Evolutionary conservation across 257 asterid genomes (phyloP), one percentile per base, ranked within the genome.

Genomic region (Fraxinus cuspidata): DNA sequence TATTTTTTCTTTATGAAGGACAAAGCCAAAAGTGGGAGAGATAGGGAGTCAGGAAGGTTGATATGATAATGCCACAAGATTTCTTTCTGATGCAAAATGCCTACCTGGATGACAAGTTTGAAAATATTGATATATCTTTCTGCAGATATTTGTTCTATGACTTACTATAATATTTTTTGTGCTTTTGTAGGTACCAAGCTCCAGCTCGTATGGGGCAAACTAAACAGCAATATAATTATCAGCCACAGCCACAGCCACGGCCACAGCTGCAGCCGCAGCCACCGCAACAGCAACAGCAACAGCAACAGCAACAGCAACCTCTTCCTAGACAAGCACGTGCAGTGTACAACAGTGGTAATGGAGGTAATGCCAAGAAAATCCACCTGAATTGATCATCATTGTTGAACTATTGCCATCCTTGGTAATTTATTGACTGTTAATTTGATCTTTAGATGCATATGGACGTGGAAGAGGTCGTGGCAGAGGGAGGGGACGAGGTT

Each of bases 381-480:
- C 34, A 28, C 21, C 70, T 32, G 60, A 42, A 31, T 28, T 74
- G 25, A 44, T 5, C 47, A 64, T 77, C 13, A 21, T 58, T 40
- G 44, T 25, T 44, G 64, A 53, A 8, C 71, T 38, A 5, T 73
- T 71, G 79, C 38, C 38, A 0, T 67, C n/a, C 42, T 3, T 40
- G 7, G 32, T 47, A 70, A 70, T 32, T 77, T 38, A 47, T 37
- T n/a, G 47, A 12, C 51, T 79, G 16, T 16, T 31, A 15, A 60
- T 73, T 77, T 70, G 74, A 63, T 10, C 66, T 81, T 69, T 78
- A 95, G 99, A 90, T 82, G 73, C 92, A 67, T 90, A 92, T 85
- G 97, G 88, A 71, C 89, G 92, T 78, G 97, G 97, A 51, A 83
- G 96, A 44, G 97, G 96, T 78, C 92, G 96, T 87, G 99, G 97